Evolutionary conservation across 2,329 filamentous ascomycete species (phyloP), one percentile per base, ranked within the genome.

Genomic region (Colletotrichum sp.): DNA sequence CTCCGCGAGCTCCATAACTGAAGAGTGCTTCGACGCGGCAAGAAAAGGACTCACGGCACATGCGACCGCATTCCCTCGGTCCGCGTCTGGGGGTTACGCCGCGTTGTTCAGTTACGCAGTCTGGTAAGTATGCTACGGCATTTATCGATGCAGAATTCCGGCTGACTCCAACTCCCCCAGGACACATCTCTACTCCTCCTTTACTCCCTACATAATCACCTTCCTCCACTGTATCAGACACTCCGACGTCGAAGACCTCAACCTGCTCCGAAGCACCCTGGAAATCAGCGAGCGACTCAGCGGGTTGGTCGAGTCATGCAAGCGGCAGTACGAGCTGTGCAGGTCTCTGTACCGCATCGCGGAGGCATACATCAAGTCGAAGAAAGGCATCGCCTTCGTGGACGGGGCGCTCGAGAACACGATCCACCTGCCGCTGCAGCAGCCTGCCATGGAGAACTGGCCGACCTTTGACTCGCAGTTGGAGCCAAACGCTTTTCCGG

Each of bases 141-240:
- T 62, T 18, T 62, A 4, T 21, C 12, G 5, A 36, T 3, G 18
- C 55, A 55, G 26, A 55, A 12, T 21, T 6, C 15, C 13, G 24
- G n/a, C 59, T 62, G 18, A 62, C 59, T 12, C 9, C 5, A 21
- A 7, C 1, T 24, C 15, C 5, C 10, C 6, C 49, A 79, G 78
- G 78, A 78, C 78, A n/a, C 75, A 79, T 18, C 72, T 79, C 36
- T 78, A 78, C n/a, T 77, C 77, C 4, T 79, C 78, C 7, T 79
- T 79, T n/a, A 79, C 78, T 6, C 78, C 78, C 2, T 79, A 77
- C 60, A 70, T 79, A n/a, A 75, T 79, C 39, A 79, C 75, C 0
- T 79, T 79, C 24, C 69, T 79, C 16, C 78, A 79, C 62, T 78
- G 78, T 34, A 78, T 78, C 44, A 59, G 68, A 13, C 63, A 75